Percentiles rank a stretch among this genome's conserved stretches.
Conservation (phyloP, 2,329 filamentous ascomycete species). For the Pseudopyrenochaeta lycopersici region DNA sequence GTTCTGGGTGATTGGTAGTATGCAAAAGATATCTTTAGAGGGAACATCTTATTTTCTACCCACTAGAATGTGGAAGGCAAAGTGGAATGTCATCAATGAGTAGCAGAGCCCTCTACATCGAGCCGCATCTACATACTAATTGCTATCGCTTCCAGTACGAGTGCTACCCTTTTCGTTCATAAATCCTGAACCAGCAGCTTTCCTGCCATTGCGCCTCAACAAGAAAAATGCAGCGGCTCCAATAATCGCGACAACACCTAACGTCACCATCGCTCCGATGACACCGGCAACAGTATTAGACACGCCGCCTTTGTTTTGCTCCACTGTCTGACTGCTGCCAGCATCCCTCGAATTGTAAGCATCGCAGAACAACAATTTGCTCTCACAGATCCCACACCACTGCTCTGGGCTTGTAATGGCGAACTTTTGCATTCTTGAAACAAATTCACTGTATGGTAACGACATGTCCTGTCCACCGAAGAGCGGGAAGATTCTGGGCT, state of each 20-base stretch:
- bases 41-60: too few relatives aligned
- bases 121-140: not conserved
- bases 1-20: not conserved
- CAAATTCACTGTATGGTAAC: constrained; percentile 60
- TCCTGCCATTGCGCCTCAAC: not conserved
- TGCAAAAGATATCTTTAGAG: too few relatives aligned
- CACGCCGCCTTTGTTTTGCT: constrained; percentile 23
- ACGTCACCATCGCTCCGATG: constrained; percentile 60
- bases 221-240: constrained; percentile 8
- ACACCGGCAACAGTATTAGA: constrained; percentile 59
- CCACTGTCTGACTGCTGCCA: not conserved
- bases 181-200: not conserved
- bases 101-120: too few relatives aligned
- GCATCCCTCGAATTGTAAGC: constrained; percentile 36
- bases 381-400: constrained; percentile 61
- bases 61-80: too few relatives aligned
- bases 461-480: constrained; percentile 55
- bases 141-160: not conserved
- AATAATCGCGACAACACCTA: constrained; percentile 46
- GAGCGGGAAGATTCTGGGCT: constrained; percentile 54
- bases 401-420: constrained; percentile 48
- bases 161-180: not conserved
- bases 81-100: too few relatives aligned
- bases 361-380: constrained; percentile 58
- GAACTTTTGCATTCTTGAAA: constrained; percentile 7